Conservation (phyloP, 2,329 filamentous ascomycete genomes). For the Geosmithia putterillii region DNA sequence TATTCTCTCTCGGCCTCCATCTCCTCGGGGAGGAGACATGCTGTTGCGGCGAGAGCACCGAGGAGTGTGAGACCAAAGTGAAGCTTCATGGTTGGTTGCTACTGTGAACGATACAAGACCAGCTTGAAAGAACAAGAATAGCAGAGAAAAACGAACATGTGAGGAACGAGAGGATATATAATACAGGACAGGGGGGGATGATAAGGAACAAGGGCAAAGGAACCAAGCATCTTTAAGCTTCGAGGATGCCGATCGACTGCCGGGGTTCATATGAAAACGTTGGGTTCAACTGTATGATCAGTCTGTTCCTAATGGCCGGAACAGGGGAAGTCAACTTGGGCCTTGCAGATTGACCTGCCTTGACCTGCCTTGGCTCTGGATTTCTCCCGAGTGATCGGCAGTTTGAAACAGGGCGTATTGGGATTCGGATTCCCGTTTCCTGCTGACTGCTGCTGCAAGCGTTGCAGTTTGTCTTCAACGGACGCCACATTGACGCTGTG, state of each 20-base stretch:
- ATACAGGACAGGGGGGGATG: background rate
- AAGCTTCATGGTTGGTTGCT: background rate
- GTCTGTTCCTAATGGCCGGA: no score
- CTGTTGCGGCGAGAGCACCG: slow-evolving; percentile 6
- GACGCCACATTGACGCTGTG: no score
- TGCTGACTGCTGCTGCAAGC: no score
- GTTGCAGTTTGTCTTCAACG: no score
- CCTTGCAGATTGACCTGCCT: no score
- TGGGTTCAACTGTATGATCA: no score
- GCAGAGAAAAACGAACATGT: no score
- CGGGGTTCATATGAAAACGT: no score
- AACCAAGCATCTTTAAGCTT: background rate
- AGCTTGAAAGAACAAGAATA: background rate
- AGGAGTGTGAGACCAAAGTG: slow-evolving; percentile 3
- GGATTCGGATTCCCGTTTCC: background rate
- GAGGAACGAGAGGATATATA: background rate
- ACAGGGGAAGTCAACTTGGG: no score
- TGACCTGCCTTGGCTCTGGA: background rate
- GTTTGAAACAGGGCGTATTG: background rate
- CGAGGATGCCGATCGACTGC: no score
- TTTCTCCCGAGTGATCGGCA: background rate
- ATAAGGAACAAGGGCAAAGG: background rate
- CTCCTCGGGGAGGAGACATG: slow-evolving; percentile 3
- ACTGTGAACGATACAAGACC: background rate
- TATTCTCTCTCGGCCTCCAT: slow-evolving; percentile 2